Conservation (phyloP, 257 asterid species). For the Jaltomata sinuosa region DNA sequence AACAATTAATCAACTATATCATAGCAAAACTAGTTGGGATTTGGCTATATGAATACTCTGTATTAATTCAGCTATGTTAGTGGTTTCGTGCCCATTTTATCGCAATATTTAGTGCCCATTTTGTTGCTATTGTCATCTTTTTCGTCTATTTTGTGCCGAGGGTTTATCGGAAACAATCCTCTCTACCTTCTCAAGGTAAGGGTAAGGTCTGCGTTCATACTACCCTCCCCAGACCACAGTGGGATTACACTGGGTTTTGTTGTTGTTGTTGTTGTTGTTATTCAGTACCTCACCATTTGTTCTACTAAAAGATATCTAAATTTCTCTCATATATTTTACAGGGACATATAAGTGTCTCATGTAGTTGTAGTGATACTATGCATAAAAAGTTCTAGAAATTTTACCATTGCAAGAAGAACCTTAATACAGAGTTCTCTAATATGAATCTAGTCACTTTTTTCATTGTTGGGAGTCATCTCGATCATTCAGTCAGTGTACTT, state of each 20-base stretch:
- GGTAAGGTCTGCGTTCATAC: too few relatives aligned
- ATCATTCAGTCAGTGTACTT: background rate
- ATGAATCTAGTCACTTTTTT: background rate
- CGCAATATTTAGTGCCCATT: background rate
- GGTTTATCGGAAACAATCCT: too few relatives aligned
- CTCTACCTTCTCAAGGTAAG: too few relatives aligned
- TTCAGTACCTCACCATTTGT: background rate
- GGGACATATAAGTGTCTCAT: background rate
- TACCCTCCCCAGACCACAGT: too few relatives aligned
- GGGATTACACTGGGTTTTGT: too few relatives aligned
- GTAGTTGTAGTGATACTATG: background rate
- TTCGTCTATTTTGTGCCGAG: too few relatives aligned
- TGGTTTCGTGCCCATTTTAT: background rate
- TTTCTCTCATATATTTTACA: background rate
- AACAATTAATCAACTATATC: background rate
- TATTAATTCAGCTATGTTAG: background rate
- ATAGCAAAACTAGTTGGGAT: background rate
- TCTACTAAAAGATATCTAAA: background rate
- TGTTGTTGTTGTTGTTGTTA: too few relatives aligned
- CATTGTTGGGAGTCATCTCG: background rate
- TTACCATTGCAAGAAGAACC: background rate
- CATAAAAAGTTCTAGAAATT: background rate
- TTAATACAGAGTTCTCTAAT: background rate
- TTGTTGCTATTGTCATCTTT: too few relatives aligned
- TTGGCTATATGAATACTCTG: background rate